Base-by-base conservation (phyloP, 768 basidiomycete species). In the Agrocybe praecox region DNA sequence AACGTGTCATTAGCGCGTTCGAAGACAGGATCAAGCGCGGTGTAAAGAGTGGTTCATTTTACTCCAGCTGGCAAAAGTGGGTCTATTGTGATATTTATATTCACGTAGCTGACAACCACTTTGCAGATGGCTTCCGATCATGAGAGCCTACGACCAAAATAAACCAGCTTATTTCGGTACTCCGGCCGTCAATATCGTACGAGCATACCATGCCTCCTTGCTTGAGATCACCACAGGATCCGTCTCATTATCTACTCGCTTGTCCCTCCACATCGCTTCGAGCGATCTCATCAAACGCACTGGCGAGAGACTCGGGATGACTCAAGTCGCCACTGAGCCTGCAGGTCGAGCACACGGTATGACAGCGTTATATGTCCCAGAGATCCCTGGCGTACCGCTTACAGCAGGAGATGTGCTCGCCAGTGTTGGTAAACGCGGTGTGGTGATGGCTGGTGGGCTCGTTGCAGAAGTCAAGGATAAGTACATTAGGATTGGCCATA, bases 141-240 rank as follows among this genome's bases (percentile, higher is more conserved):
- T 96, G 94, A 77, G 85, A 60, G 84, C 87, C 2, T 96, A 96
- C 69, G 89, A 94, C 71, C 72, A 72, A 46, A 89, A 89, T 57
- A 76, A 75, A 15, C 80, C 90, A 2, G 87, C 86, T 24, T 96
- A 95, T 79, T 96, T 96, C 69, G 94, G 91, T 11, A 95, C 93
- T 1, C 90, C 92, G 5, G 89, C 92, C 11, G 88, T 92, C 54
- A 93, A 94, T 73, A 81, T 97, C 64, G 84, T 96, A 64, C 87
- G 88, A 65, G 92, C 94, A 2, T 89, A 90, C 67, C 84, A 90
- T 65, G 81, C 84, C n/a, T 88, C 92, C 1, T 81, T 96, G 49
- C 72, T 69, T 24, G 79, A 81, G 59, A 89, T 96, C 69, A 87
- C 82, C 2, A 77, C 75, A 54, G 76, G 74, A 0, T 62, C 76